A percentile compares a stretch with the other conserved stretches of the same genome.
phyloP scores from a whole-genome alignment of 2,329 filamentous ascomycete genomes.

The Colletotrichum sp. region DNA sequence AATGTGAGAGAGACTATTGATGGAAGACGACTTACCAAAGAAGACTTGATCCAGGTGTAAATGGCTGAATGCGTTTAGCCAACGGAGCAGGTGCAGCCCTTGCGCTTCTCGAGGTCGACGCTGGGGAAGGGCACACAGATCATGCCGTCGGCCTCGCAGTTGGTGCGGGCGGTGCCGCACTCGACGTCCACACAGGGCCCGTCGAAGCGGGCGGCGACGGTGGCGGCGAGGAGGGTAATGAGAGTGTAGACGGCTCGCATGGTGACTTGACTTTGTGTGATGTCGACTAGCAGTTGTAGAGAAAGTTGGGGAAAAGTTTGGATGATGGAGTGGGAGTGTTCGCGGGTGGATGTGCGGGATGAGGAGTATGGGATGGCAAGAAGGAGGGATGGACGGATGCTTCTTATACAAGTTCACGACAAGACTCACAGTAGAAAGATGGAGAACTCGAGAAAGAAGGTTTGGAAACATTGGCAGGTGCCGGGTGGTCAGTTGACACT shows the following conservation, averaged over 20 bases:
- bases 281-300: background rate
- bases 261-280: background rate
- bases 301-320: background rate
- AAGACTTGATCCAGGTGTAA: background rate
- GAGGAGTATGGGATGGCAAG: slow-evolving; percentile 1
- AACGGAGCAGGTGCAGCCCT: slow-evolving; percentile 13
- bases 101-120: slow-evolving; percentile 1
- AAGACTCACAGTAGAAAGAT: background rate
- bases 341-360: background rate
- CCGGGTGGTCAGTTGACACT: background rate
- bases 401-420: slow-evolving; percentile 2
- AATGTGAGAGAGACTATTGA: background rate
- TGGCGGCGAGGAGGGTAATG: slow-evolving; percentile 7
- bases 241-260: slow-evolving; percentile 5
- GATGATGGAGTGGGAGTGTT: background rate
- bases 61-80: background rate
- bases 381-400: background rate
- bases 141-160: slow-evolving; percentile 12
- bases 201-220: slow-evolving; percentile 10
- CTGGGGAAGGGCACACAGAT: slow-evolving; percentile 17
- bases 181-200: slow-evolving; percentile 1
- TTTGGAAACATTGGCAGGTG: background rate
- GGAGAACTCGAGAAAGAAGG: background rate
- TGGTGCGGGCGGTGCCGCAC: background rate
- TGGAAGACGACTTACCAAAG: background rate